phyloP scores from a whole-genome alignment of 2,329 filamentous ascomycete genomes.

The Neurospora sp. region DNA sequence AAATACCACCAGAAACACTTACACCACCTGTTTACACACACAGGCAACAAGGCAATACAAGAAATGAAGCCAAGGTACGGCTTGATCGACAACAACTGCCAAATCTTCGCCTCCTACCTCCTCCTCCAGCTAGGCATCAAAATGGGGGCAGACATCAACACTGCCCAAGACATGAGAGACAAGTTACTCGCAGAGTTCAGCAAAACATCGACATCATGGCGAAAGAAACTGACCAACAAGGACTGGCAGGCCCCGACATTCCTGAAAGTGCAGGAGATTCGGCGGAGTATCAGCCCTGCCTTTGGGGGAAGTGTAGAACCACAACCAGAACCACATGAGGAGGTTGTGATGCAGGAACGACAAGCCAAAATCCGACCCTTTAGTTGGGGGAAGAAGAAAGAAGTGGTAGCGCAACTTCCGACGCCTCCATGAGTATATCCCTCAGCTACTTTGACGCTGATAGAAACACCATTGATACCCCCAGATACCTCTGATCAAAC shows the following conservation, averaged over 20 bases:
- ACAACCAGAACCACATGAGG: neutral
- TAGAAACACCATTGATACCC: neutral
- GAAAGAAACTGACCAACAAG: neutral
- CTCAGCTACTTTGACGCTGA: neutral
- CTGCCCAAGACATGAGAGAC: neutral
- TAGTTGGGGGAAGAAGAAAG: neutral
- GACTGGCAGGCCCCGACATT: neutral
- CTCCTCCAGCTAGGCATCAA: neutral
- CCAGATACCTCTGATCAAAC: neutral
- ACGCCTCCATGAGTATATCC: neutral
- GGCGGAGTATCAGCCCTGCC: neutral
- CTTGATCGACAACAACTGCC: conserved; percentile 51
- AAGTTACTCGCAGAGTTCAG: neutral
- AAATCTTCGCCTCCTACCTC: conserved; percentile 36
- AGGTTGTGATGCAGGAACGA: neutral
- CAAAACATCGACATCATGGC: neutral
- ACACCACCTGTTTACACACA: neutral
- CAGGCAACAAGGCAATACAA: conserved; percentile 43
- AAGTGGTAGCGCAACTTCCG: neutral
- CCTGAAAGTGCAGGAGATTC: neutral
- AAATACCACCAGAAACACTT: neutral
- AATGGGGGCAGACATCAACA: neutral
- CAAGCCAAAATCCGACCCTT: neutral
- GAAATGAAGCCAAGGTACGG: conserved; percentile 46
- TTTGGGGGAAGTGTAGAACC: neutral